Conservation (phyloP, 768 basidiomycete genomes). For the Xerocomellus chrysenteron region DNA sequence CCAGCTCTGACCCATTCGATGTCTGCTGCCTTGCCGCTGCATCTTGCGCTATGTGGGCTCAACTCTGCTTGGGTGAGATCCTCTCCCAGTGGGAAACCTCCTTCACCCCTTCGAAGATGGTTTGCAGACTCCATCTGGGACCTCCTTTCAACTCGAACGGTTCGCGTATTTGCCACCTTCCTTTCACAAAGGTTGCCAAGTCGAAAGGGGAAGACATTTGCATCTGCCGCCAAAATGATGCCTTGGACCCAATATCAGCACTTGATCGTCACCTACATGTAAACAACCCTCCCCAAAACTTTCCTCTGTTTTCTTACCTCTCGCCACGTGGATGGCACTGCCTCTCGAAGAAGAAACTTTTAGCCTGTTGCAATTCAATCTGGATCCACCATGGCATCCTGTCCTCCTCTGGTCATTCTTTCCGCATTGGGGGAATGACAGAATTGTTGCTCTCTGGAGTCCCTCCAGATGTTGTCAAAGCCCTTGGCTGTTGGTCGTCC, state of each 20-base stretch:
- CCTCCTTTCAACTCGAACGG: neutral
- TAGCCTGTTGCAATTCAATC: neutral
- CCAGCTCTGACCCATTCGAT: neutral
- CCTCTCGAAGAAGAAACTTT: neutral
- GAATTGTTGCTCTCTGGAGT: constrained; percentile 17
- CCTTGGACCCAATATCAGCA: constrained; percentile 17
- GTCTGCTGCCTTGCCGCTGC: neutral
- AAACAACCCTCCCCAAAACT: neutral
- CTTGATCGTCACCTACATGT: constrained; percentile 9
- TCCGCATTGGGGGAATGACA: neutral
- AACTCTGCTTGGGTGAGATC: neutral
- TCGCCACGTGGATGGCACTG: neutral
- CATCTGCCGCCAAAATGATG: constrained; percentile 30
- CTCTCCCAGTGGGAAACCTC: neutral
- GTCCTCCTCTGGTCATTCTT: no score
- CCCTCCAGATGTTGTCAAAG: constrained; percentile 29
- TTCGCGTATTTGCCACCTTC: neutral
- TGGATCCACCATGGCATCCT: neutral
- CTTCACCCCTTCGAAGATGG: neutral
- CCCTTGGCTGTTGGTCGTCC: constrained; percentile 34
- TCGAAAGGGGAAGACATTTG: constrained; percentile 32
- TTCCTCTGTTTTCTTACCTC: neutral
- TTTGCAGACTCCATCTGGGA: neutral
- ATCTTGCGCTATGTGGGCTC: constrained; percentile 1
- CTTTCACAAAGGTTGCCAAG: constrained; percentile 13